phyloP scores from a whole-genome alignment of 495 filamentous ascomycete species.

The Talaromyces wortmannii region DNA sequence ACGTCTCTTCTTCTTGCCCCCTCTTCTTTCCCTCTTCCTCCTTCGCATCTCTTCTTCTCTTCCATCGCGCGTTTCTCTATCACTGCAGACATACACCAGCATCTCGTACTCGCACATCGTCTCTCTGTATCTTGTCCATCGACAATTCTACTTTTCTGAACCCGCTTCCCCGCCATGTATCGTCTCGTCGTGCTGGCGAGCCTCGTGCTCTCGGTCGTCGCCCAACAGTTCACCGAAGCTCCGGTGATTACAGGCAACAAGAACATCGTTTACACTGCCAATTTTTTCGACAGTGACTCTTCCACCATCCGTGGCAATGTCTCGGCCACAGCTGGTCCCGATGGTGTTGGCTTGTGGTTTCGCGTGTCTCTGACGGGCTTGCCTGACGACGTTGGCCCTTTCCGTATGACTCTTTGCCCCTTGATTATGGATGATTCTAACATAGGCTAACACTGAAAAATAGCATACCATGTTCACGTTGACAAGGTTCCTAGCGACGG shows the following conservation, averaged over 20 bases:
- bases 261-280: conserved; percentile 51
- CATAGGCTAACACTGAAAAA: neutral
- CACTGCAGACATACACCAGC: neutral
- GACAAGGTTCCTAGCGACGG: conserved; percentile 64
- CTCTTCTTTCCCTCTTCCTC: neutral
- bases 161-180: neutral
- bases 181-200: neutral
- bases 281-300: conserved; percentile 45
- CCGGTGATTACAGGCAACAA: conserved; percentile 51
- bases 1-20: neutral
- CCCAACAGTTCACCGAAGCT: conserved; percentile 41
- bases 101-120: neutral
- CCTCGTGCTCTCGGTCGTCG: neutral
- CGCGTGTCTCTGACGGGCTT: conserved; percentile 57
- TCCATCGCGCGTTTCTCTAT: neutral
- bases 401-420: conserved; percentile 46
- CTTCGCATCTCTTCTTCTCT: neutral
- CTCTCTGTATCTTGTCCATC: neutral
- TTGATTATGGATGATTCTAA: neutral
- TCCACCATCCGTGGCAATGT: conserved; percentile 57
- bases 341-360: conserved; percentile 60
- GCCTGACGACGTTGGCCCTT: conserved; percentile 57
- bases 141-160: neutral
- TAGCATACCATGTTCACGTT: conserved; percentile 82
- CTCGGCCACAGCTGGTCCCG: conserved; percentile 40